phyloP scores from a whole-genome alignment of 2,329 filamentous ascomycete species.

The Cladosporium cucumerinum region DNA sequence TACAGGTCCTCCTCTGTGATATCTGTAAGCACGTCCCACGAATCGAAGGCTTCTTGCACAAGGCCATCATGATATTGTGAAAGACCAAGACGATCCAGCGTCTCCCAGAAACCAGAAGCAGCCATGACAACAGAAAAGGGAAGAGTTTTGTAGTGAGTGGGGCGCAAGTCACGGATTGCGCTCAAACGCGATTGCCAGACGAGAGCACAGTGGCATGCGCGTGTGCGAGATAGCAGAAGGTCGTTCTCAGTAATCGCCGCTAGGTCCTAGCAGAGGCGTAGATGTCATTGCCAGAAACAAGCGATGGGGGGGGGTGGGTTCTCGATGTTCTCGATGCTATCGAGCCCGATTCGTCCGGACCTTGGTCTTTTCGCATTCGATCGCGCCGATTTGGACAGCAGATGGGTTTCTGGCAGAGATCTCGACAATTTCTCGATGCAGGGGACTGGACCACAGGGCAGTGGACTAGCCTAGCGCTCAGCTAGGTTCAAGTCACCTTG shows the following conservation, averaged over 20 bases:
- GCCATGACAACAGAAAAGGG: background rate
- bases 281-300: slow-evolving; percentile 13
- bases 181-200: slow-evolving; percentile 6
- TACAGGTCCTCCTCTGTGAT: slow-evolving; percentile 80
- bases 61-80: slow-evolving; percentile 72
- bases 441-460: slow-evolving; percentile 1
- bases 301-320: slow-evolving; percentile 2
- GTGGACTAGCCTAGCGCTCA: background rate
- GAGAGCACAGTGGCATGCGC: slow-evolving; percentile 1
- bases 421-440: slow-evolving; percentile 15
- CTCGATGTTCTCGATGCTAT: background rate
- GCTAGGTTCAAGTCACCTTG: background rate
- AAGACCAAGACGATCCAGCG: slow-evolving; percentile 73
- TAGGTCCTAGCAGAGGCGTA: background rate
- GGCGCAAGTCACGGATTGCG: background rate
- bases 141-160: background rate
- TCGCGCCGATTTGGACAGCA: slow-evolving; percentile 7
- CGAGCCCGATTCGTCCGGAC: slow-evolving; percentile 6
- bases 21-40: slow-evolving; percentile 78
- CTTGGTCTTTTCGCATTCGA: background rate
- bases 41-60: slow-evolving; percentile 76
- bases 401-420: slow-evolving; percentile 14
- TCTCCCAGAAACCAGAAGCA: slow-evolving; percentile 55
- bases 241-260: background rate
- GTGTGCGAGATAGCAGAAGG: slow-evolving; percentile 11